These are phyloP conservation scores for Didymella glomerata DNA, from an alignment of 2,329 filamentous ascomycete genomes.

Conservation along the genomic window DNA sequence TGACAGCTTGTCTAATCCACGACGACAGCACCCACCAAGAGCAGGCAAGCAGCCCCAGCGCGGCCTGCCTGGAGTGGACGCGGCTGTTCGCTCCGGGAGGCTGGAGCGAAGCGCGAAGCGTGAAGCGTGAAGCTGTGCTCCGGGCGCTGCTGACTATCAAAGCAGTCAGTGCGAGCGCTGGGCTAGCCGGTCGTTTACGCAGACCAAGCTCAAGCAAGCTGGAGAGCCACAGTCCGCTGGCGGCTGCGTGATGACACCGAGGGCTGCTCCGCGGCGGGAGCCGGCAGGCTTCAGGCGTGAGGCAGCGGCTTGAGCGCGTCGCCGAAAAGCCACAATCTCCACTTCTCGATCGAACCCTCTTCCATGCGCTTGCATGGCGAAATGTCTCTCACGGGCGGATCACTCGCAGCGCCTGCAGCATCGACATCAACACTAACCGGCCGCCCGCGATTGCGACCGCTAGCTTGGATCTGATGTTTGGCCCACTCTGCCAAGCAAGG, in stretches of 20 bases:
- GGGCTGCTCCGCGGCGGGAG: constrained; percentile 14
- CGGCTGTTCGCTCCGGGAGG: constrained; percentile 3
- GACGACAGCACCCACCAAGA: constrained; percentile 1
- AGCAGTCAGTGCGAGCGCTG: background rate
- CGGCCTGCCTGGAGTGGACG: constrained; percentile 8
- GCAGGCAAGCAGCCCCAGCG: constrained; percentile 5
- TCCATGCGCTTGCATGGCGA: constrained; percentile 9
- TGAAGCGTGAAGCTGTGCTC: background rate
- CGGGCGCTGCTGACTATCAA: background rate
- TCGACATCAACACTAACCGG: constrained; percentile 32
- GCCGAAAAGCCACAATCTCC: constrained; percentile 21
- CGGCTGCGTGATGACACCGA: constrained; percentile 26
- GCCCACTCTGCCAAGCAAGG: constrained; percentile 25
- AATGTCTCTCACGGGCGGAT: constrained; percentile 17
- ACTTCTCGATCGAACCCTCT: constrained; percentile 10
- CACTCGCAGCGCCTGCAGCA: constrained; percentile 15
- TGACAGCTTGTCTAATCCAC: constrained; percentile 15
- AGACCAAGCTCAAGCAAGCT: background rate
- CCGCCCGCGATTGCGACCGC: constrained; percentile 40
- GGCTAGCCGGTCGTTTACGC: background rate
- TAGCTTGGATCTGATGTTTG: constrained; percentile 35
- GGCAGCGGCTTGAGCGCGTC: constrained; percentile 1
- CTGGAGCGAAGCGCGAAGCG: background rate
- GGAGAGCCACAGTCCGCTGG: constrained; percentile 13
- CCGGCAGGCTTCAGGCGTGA: constrained; percentile 13